Evolutionary conservation across 2,329 filamentous ascomycete genomes (phyloP).

Genomic region (Dothideomycetidae sp.): DNA sequence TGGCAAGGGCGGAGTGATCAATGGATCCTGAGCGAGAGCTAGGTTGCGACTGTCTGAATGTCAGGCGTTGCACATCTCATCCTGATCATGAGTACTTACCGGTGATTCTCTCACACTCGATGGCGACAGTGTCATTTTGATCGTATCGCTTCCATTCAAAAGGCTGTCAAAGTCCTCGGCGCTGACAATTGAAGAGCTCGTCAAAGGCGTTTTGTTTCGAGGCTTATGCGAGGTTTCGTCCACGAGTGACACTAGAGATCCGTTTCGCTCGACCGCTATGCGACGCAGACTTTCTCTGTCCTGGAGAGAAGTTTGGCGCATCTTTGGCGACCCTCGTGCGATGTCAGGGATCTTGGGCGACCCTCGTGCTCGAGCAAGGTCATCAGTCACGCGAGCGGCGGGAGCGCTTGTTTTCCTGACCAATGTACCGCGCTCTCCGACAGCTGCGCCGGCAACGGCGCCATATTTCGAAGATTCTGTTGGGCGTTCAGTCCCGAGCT

Average conservation of each 20-base stretch:
- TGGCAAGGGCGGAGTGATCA: conserved; percentile 2
- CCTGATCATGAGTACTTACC: conserved; percentile 21
- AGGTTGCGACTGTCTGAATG: conserved; percentile 2
- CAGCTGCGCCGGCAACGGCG: not conserved
- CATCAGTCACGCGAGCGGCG: conserved; percentile 1
- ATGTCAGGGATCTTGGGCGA: conserved; percentile 6
- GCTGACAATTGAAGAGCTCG: conserved; percentile 10
- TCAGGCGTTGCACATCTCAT: not conserved
- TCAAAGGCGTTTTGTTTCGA: conserved; percentile 5
- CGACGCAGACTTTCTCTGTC: conserved; percentile 6
- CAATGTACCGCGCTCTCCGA: not conserved
- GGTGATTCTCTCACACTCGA: conserved; percentile 31
- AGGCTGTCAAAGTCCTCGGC: conserved; percentile 33
- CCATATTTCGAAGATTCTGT: not conserved
- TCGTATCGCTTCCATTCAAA: conserved; percentile 33
- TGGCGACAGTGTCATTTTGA: conserved; percentile 37
- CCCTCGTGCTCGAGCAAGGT: conserved; percentile 6
- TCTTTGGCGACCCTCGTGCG: conserved; percentile 6
- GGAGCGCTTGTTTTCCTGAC: conserved; percentile 8
- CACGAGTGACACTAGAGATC: conserved; percentile 7
- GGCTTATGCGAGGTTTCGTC: conserved; percentile 7
- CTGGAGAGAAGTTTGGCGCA: conserved; percentile 6
- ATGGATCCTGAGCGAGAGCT: conserved; percentile 6
- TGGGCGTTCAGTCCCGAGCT: not conserved
- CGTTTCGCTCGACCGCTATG: conserved; percentile 8